Evolutionary conservation across 371 early-diverging fungal species (phyloP), one percentile per base, ranked within the genome.

Genomic region (Mortierella sp.): DNA sequence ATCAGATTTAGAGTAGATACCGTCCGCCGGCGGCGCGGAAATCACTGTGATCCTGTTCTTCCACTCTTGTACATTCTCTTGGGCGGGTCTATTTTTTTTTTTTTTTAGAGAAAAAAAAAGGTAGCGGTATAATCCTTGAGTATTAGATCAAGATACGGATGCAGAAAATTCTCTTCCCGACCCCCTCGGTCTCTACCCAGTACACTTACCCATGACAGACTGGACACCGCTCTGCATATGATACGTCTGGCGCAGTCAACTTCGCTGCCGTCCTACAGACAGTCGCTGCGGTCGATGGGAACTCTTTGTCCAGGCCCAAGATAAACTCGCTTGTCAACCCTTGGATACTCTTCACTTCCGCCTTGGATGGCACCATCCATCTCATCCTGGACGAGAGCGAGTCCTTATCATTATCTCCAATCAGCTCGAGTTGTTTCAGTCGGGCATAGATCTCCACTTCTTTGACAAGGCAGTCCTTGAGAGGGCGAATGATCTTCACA

Each of bases 251-350:
- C 18, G 87, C 85, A 21, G 85, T 84, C 30, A 96, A 75, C 70
- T 96, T 96, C 26, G 87, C 86, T 23, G 92, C 93, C 0, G 97
- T 97, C 46, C 95, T 85, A 30, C 91, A 88, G 5, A 97, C 91
- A 0, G 97, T 96, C 48, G 91, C 88, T 12, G 92, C 94, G 0
- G 96, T 96, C 5, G 96, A 93, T 0, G 95, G 91, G 66, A 95
- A 97, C 61, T 92, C 96, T 14, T 85, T 82, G 66, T 95, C 94
- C 30, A 97, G 84, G 0, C 90, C 88, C 0, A 87, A 84, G 53
- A 96, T 91, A 66, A 97, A 96, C 0, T 92, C 92, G 83, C 68
- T 30, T 11, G 62, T 64, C 56, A 68, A 58, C n/a, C 66, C 62
- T 21, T 52, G 61, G 16, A 73, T 70, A 37, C 73, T 70, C 71